phyloP scores from a whole-genome alignment of 139 green algal genomes.

The Deuterostichococcus epilithicus region DNA sequence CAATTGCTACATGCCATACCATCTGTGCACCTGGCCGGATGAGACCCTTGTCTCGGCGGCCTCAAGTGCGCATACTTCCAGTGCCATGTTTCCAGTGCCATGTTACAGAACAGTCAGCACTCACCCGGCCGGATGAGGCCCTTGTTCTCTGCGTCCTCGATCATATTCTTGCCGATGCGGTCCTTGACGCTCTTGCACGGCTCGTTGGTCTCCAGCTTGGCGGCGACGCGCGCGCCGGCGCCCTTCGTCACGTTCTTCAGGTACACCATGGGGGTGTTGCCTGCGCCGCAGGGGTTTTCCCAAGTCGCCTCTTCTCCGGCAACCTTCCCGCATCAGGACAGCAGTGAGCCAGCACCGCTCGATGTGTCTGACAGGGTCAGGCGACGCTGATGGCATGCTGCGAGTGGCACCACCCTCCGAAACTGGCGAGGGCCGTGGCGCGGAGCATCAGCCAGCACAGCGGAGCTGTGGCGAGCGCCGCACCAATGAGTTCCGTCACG shows the following conservation, averaged over 20 bases:
- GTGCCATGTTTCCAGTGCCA: background rate
- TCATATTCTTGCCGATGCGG: conserved; percentile 81
- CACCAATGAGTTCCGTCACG: conserved; percentile 83
- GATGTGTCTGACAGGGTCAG: too few relatives aligned
- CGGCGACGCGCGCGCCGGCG: conserved; percentile 24
- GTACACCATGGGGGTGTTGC: conserved; percentile 94
- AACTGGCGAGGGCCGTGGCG: too few relatives aligned
- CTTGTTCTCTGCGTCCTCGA: conserved; percentile 73
- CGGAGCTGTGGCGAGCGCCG: too few relatives aligned
- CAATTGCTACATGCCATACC: too few relatives aligned
- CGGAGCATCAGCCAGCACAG: too few relatives aligned
- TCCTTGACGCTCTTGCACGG: conserved; percentile 62
- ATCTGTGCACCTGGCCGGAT: too few relatives aligned
- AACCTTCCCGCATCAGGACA: conserved; percentile 4
- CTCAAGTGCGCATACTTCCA: too few relatives aligned
- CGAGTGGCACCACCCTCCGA: too few relatives aligned
- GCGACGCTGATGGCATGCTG: too few relatives aligned
- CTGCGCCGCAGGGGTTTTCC: conserved; percentile 24
- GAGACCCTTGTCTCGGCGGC: too few relatives aligned
- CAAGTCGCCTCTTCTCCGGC: background rate
- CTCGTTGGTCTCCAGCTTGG: conserved; percentile 35
- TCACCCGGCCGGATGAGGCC: conserved; percentile 82
- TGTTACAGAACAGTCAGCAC: background rate
- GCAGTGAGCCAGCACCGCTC: too few relatives aligned
- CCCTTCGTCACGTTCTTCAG: conserved; percentile 74